Base-by-base conservation (phyloP, 805 yeast species). In the Scheffersomyces spartinae region DNA sequence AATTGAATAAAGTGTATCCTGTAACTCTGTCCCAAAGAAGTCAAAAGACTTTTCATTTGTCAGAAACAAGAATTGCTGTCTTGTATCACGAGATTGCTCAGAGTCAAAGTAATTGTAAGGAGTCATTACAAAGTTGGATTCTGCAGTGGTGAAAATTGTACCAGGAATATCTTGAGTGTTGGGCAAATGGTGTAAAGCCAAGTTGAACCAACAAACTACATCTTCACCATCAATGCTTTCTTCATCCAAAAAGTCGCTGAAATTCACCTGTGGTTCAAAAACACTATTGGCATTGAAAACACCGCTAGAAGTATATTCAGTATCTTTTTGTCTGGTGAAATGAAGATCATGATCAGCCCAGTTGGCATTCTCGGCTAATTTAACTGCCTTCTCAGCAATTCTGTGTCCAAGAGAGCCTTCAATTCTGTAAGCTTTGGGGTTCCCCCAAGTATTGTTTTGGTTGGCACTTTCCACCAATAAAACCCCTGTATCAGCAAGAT, bases 91-190 rank as follows among this genome's bases (percentile, higher is more conserved):
- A 21, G 38, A 30, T 25, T 43, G 45, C 12, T 36, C 42, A 11
- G 15, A 20, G 21, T 40, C 44, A 17, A 45, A 45, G 38, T 40
- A 45, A 32, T 45, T 45, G 33, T 32, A 44, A 14, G 50, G 50
- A 4, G 50, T 45, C 13, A 45, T 24, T 14, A 39, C 17, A 15
- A 45, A 33, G 9, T 36, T 29, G 4, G 46, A 32, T 22, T 30
- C 34, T 9, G 49, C 50, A 15, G 49, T 40, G 22, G 31, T 36
- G 35, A 35, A 45, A 16, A 45, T 32, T 8, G 50, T 45, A 23
- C 35, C 41, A 32, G 49, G 50, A 18, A 45, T 39, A 31, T 45
- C 50, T 20, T 45, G 44, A 15, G 47, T 39, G 29, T 39, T 43
- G 32, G 50, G 50, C 24, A 45, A 33, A 25, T 45, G 50, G 23